Conservation (phyloP, 2,329 filamentous ascomycete genomes). For the Stylonectria norvegica region DNA sequence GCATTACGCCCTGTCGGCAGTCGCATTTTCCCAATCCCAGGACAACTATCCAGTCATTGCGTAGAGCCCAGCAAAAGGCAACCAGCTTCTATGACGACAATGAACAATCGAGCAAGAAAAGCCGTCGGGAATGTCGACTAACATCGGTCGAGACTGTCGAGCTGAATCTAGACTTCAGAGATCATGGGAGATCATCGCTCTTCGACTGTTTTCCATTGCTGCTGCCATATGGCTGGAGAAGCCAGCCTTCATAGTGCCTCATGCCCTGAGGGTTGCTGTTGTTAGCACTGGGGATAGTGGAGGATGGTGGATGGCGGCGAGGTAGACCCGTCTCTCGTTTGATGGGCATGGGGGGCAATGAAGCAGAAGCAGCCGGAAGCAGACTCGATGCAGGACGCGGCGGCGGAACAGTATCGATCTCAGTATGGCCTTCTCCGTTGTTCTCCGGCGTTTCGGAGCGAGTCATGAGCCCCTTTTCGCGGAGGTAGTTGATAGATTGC, state of each 20-base stretch:
- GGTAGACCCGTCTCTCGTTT: slow-evolving; percentile 31
- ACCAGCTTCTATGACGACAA: background rate
- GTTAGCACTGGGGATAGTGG: slow-evolving; percentile 30
- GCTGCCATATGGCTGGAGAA: slow-evolving; percentile 36
- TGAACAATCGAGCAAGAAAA: no score
- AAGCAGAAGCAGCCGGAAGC: slow-evolving; percentile 38
- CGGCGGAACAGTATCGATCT: slow-evolving; percentile 13
- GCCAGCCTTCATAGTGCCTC: slow-evolving; percentile 38
- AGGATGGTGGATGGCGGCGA: slow-evolving; percentile 33
- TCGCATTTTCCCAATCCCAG: slow-evolving; percentile 14
- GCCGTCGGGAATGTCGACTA: no score
- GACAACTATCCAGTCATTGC: slow-evolving; percentile 25
- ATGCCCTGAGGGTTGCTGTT: slow-evolving; percentile 30
- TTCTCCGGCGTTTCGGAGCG: slow-evolving; percentile 16
- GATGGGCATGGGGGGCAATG: slow-evolving; percentile 34
- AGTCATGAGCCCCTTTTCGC: slow-evolving; percentile 54
- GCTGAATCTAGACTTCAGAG: background rate
- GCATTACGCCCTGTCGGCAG: no score
- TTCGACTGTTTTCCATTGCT: slow-evolving; percentile 30
- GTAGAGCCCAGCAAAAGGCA: background rate
- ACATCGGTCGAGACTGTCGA: no score
- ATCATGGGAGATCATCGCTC: slow-evolving; percentile 34
- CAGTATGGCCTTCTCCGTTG: slow-evolving; percentile 14
- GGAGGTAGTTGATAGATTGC: slow-evolving; percentile 63
- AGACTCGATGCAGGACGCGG: slow-evolving; percentile 26